phyloP scores from a whole-genome alignment of 495 filamentous ascomycete species.

The Hapsidospora chrysogenum region DNA sequence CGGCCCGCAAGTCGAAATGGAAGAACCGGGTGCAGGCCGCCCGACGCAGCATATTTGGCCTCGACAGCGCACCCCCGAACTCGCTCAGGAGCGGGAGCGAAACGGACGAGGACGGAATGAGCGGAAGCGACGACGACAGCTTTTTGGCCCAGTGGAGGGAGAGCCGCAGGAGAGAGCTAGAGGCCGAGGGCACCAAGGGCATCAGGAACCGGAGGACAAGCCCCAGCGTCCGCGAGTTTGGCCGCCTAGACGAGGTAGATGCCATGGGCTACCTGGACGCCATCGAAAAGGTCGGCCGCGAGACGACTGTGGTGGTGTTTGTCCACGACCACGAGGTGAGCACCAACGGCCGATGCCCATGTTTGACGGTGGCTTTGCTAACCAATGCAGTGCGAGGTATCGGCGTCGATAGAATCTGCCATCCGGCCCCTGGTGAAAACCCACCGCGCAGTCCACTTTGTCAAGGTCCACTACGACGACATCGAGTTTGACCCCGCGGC shows the following conservation, averaged over 20 bases:
- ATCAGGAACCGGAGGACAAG: slow-evolving; percentile 42
- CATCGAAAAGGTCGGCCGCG: slow-evolving; percentile 69
- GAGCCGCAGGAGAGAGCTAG: slow-evolving; percentile 60
- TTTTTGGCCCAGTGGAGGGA: slow-evolving; percentile 77
- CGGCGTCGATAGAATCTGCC: slow-evolving; percentile 58
- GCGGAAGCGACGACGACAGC: slow-evolving; percentile 46
- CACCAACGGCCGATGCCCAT: too few relatives aligned
- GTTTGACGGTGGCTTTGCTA: not conserved
- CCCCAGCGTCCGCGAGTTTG: slow-evolving; percentile 59
- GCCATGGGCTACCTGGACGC: slow-evolving; percentile 85
- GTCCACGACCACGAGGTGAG: slow-evolving; percentile 79
- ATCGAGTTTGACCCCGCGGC: slow-evolving; percentile 88
- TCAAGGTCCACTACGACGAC: slow-evolving; percentile 81
- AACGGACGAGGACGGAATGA: slow-evolving; percentile 29
- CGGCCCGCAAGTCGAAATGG: slow-evolving; percentile 52
- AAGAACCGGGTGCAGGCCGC: slow-evolving; percentile 26
- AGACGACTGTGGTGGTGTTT: slow-evolving; percentile 83
- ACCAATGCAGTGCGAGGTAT: slow-evolving; percentile 50
- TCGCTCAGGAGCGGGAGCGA: slow-evolving; percentile 34
- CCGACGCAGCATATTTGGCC: slow-evolving; percentile 27
- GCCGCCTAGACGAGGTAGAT: slow-evolving; percentile 68
- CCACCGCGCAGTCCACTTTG: slow-evolving; percentile 59
- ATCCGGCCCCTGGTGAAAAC: slow-evolving; percentile 51
- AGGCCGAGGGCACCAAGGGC: slow-evolving; percentile 24
- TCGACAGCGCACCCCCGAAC: slow-evolving; percentile 4